Conservation (phyloP, 768 basidiomycete species). For the Mycena alexandri region DNA sequence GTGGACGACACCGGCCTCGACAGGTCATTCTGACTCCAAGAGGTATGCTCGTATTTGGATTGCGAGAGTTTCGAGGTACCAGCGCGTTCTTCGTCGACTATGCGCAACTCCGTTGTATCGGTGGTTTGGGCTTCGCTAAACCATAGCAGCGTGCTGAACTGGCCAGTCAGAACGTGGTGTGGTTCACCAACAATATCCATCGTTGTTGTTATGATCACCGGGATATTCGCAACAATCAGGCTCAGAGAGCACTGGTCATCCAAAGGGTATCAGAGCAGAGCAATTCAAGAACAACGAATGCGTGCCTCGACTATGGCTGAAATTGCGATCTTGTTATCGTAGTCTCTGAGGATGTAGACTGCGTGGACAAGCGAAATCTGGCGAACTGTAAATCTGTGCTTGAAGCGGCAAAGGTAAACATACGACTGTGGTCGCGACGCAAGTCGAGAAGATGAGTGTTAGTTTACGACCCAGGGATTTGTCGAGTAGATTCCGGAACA, state of each 20-base stretch:
- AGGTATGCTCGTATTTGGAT: too few species aligned
- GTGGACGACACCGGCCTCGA: too few species aligned
- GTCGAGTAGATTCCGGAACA: conserved; percentile 59
- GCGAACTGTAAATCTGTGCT: neutral
- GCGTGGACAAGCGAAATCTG: conserved; percentile 58
- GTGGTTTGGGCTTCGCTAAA: neutral
- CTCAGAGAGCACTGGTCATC: conserved; percentile 47
- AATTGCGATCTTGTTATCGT: conserved; percentile 46
- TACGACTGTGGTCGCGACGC: conserved; percentile 61
- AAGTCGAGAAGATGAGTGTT: conserved; percentile 66
- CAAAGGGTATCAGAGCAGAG: too few species aligned
- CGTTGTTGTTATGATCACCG: conserved; percentile 48
- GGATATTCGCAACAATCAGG: conserved; percentile 54
- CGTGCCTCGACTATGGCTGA: conserved; percentile 58
- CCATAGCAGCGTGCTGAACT: neutral
- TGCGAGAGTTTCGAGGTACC: too few species aligned
- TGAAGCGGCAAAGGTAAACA: conserved; percentile 14
- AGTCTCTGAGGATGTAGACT: conserved; percentile 49
- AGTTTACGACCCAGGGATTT: conserved; percentile 53
- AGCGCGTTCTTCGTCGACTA: too few species aligned
- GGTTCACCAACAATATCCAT: neutral
- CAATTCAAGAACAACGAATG: neutral
- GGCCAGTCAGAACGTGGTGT: neutral
- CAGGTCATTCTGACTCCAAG: too few species aligned
- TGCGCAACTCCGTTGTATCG: too few species aligned